These are phyloP conservation scores for Sporobolus alterniflorus DNA, from an alignment of 202 grass and related monocot species.

Conservation along the genomic window DNA sequence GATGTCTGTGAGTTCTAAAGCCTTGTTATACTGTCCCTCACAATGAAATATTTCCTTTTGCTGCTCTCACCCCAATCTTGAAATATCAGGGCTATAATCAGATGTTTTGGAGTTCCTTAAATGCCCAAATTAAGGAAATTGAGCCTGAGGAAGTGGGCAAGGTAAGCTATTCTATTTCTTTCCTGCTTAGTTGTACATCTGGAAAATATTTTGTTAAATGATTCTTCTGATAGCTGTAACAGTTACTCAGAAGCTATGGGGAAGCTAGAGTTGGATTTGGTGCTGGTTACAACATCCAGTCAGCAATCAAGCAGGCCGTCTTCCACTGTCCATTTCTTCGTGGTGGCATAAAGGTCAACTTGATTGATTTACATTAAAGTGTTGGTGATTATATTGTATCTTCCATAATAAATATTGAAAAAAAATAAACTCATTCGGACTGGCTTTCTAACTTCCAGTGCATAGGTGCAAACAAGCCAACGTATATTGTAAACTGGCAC, in stretches of 20 bases:
- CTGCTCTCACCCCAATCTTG: slow-evolving; percentile 29
- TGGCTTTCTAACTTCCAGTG: neutral
- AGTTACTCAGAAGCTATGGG: slow-evolving; percentile 75
- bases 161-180: slow-evolving; percentile 42
- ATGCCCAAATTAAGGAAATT: slow-evolving; percentile 69
- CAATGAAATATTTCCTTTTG: slow-evolving; percentile 28
- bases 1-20: slow-evolving; percentile 75
- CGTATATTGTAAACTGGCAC: neutral
- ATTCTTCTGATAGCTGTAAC: slow-evolving; percentile 50
- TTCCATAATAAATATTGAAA: neutral
- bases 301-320: slow-evolving; percentile 91
- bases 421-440: neutral
- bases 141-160: slow-evolving; percentile 70
- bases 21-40: slow-evolving; percentile 10
- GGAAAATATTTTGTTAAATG: slow-evolving; percentile 20
- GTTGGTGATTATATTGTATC: neutral
- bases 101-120: slow-evolving; percentile 64
- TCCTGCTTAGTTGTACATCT: slow-evolving; percentile 40
- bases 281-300: slow-evolving; percentile 86
- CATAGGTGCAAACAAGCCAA: neutral
- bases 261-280: slow-evolving; percentile 97
- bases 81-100: slow-evolving; percentile 64
- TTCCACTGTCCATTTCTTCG: slow-evolving; percentile 80
- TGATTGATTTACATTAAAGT: neutral
- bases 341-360: slow-evolving; percentile 73